Conservation (phyloP, 352 stramenopile genomes). For the Phytophthora chlamydospora region DNA sequence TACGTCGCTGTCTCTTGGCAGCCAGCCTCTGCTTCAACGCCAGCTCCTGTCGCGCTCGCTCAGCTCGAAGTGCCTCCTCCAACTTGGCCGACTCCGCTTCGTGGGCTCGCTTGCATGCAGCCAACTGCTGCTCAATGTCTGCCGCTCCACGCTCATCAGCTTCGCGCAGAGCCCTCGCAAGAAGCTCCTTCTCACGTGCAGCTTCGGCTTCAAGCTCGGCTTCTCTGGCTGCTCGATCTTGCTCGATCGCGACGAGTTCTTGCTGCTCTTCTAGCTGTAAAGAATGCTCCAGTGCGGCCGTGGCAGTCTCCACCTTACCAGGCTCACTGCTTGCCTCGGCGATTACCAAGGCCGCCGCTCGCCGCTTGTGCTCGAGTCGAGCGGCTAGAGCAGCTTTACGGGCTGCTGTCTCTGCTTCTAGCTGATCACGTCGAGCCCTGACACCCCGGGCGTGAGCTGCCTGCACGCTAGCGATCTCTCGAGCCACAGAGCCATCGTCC, state of each 20-base stretch:
- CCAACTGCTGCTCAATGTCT: slow-evolving; percentile 43
- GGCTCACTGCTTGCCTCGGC: background rate
- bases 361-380: slow-evolving; percentile 40
- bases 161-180: slow-evolving; percentile 22
- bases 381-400: slow-evolving; percentile 39
- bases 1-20: slow-evolving; percentile 35
- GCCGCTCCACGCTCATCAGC: slow-evolving; percentile 27
- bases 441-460: slow-evolving; percentile 36
- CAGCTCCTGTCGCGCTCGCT: slow-evolving; percentile 47
- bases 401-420: slow-evolving; percentile 38
- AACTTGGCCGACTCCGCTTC: slow-evolving; percentile 35
- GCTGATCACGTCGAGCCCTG: slow-evolving; percentile 30
- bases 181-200: slow-evolving; percentile 35
- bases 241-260: slow-evolving; percentile 41
- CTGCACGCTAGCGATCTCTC: slow-evolving; percentile 38
- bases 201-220: slow-evolving; percentile 33
- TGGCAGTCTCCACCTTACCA: background rate
- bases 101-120: slow-evolving; percentile 42
- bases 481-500: slow-evolving; percentile 28
- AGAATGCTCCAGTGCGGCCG: slow-evolving; percentile 16
- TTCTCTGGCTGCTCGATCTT: slow-evolving; percentile 22
- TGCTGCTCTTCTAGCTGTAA: slow-evolving; percentile 39
- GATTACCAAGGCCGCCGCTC: slow-evolving; percentile 8
- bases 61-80: slow-evolving; percentile 35
- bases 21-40: slow-evolving; percentile 45